These are phyloP conservation scores for Mentha longifolia DNA, from an alignment of 257 asterid genomes.

Conservation along the genomic window DNA sequence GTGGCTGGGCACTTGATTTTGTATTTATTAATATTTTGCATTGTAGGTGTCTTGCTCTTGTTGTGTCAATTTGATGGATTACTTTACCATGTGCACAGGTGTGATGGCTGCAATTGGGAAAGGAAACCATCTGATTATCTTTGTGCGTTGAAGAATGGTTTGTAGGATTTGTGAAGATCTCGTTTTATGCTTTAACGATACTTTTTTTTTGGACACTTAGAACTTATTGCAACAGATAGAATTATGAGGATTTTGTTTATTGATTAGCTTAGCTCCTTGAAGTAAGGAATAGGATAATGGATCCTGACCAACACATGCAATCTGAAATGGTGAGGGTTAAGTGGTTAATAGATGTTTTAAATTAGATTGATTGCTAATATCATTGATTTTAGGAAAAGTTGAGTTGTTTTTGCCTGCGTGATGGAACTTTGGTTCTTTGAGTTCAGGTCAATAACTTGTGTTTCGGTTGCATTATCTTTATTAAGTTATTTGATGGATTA, in stretches of 20 bases:
- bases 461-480: not conserved
- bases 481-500: slow-evolving; percentile 23
- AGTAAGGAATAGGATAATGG: slow-evolving; percentile 22
- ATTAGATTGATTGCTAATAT: slow-evolving; percentile 16
- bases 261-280: slow-evolving; percentile 15
- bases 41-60: slow-evolving; percentile 32
- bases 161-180: slow-evolving; percentile 34
- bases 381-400: slow-evolving; percentile 7
- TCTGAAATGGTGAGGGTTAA: slow-evolving; percentile 10
- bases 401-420: slow-evolving; percentile 13
- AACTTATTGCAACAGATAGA: slow-evolving; percentile 23
- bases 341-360: not conserved
- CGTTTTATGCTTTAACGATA: slow-evolving; percentile 28
- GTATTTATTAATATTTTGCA: slow-evolving; percentile 13
- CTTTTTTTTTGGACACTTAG: not conserved
- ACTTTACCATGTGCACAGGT: slow-evolving; percentile 49
- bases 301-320: slow-evolving; percentile 13
- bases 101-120: slow-evolving; percentile 49
- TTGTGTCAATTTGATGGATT: slow-evolving; percentile 54
- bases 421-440: slow-evolving; percentile 25
- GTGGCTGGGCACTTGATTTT: slow-evolving; percentile 4
- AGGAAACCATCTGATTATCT: slow-evolving; percentile 47
- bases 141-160: slow-evolving; percentile 50
- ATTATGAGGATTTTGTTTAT: slow-evolving; percentile 13
- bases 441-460: not conserved